Percentiles rank a stretch among this genome's conserved stretches.
phyloP scores from a whole-genome alignment of 768 basidiomycete species.

The Suillus fuscotomentosus region DNA sequence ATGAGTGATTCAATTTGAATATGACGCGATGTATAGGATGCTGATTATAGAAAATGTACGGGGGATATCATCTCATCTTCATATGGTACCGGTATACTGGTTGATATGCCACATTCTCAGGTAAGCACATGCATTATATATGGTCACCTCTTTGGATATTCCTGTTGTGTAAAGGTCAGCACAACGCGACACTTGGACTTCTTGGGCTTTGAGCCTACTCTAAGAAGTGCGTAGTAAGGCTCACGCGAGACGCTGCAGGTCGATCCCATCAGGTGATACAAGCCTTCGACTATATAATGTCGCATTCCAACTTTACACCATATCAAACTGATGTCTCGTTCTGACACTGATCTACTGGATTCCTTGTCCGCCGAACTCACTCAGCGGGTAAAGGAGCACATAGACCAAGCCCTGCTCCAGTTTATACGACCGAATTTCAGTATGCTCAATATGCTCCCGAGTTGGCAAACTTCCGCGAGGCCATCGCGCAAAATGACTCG shows the following conservation, averaged over 20 bases:
- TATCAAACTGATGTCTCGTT: too few species aligned
- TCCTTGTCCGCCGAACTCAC: neutral
- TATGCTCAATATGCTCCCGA: neutral
- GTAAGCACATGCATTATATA: neutral
- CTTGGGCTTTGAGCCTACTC: neutral
- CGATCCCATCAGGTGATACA: neutral
- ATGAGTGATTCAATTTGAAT: neutral
- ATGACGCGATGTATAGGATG: neutral
- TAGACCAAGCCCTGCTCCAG: neutral
- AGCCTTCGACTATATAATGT: neutral
- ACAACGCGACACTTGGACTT: neutral
- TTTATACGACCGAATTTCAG: slow-evolving; percentile 2
- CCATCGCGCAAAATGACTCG: neutral
- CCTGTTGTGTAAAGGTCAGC: neutral
- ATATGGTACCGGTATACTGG: neutral
- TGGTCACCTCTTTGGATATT: neutral
- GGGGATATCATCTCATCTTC: neutral
- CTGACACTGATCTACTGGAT: neutral
- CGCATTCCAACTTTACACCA: neutral
- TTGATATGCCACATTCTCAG: neutral
- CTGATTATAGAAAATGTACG: too few species aligned
- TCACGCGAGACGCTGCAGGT: neutral
- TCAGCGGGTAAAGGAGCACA: neutral
- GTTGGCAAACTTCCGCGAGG: neutral
- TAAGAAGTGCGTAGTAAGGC: too few species aligned